Evolutionary conservation across 768 basidiomycete species (phyloP).

Genomic region (Amanita thiersii): DNA sequence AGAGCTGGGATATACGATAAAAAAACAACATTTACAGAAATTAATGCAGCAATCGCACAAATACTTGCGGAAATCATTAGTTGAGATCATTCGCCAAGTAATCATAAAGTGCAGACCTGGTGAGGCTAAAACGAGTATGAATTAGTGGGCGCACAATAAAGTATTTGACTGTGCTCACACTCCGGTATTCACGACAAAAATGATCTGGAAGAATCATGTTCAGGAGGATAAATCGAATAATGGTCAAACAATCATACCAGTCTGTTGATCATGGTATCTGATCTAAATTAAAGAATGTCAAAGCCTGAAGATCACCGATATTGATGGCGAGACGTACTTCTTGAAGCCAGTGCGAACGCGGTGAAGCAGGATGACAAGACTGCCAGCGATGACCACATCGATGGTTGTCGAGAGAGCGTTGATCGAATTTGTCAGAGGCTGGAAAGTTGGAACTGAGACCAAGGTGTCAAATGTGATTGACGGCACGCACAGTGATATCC

Average conservation of each 20-base stretch:
- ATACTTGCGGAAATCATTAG: conserved; percentile 22
- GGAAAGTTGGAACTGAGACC: neutral
- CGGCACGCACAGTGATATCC: conserved; percentile 22
- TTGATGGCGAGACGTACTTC: conserved; percentile 17
- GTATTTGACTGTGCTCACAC: conserved; percentile 5
- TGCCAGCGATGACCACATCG: conserved; percentile 34
- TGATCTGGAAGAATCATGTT: conserved; percentile 20
- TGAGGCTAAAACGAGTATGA: conserved; percentile 14
- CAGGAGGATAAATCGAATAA: neutral
- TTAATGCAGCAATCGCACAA: conserved; percentile 46
- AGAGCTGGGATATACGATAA: neutral
- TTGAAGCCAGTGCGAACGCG: conserved; percentile 37
- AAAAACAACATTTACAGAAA: conserved; percentile 30
- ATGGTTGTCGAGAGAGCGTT: conserved; percentile 33
- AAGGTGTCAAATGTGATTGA: neutral
- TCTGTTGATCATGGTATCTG: conserved; percentile 37
- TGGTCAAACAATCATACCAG: conserved; percentile 17
- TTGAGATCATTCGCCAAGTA: neutral
- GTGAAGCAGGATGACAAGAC: conserved; percentile 29
- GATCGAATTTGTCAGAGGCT: conserved; percentile 32
- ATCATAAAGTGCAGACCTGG: conserved; percentile 19
- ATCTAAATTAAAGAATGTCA: conserved; percentile 17
- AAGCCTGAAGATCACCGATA: neutral
- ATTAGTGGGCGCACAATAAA: neutral
- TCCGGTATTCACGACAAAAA: conserved; percentile 36